Evolutionary conservation across 805 yeast genomes (phyloP).

Genomic region (Grigorovia transvaalensis): DNA sequence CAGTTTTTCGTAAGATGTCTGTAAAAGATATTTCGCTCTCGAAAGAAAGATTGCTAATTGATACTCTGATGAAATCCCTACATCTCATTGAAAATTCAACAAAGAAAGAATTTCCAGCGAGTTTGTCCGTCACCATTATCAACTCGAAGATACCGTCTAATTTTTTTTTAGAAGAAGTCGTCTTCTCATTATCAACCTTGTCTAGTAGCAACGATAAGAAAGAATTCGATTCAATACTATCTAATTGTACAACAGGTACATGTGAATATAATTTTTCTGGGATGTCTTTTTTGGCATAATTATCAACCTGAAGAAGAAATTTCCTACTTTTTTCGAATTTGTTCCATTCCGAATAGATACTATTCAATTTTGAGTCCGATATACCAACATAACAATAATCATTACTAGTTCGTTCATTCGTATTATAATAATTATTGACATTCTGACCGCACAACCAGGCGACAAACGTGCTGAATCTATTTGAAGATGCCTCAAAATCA

Average conservation of each 20-base stretch:
- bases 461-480: conserved; percentile 28
- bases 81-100: neutral
- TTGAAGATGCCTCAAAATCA: conserved; percentile 7
- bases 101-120: conserved; percentile 10
- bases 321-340: neutral
- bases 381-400: too few relatives aligned
- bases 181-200: conserved; percentile 5
- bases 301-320: neutral
- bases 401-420: too few relatives aligned
- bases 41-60: neutral
- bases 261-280: neutral
- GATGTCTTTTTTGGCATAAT: neutral
- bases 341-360: neutral
- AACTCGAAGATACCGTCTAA: conserved; percentile 13
- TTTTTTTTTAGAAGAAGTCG: neutral
- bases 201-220: conserved; percentile 8
- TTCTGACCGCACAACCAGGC: conserved; percentile 34
- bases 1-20: neutral
- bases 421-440: neutral
- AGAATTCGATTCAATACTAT: neutral
- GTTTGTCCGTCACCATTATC: conserved; percentile 6
- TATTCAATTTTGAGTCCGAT: neutral
- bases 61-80: conserved; percentile 2
- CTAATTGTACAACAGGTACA: neutral
- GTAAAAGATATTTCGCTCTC: neutral